phyloP scores from a whole-genome alignment of 2,329 filamentous ascomycete species.

The Pseudogymnoascus sp. region DNA sequence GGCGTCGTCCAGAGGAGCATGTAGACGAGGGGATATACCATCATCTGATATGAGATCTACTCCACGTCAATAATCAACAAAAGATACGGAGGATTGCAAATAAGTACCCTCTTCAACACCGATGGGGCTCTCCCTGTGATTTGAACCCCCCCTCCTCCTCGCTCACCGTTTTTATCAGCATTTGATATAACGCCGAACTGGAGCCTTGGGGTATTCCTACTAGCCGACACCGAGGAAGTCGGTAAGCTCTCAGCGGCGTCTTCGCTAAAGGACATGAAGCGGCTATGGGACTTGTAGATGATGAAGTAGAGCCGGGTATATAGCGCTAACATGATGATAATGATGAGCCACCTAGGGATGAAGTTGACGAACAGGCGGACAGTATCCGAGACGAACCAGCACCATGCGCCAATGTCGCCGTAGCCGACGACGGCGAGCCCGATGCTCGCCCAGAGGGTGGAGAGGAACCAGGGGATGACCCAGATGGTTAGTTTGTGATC shows the following conservation, averaged over 20 bases:
- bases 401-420: constrained; percentile 31
- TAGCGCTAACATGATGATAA: constrained; percentile 30
- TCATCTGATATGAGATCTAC: constrained; percentile 34
- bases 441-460: constrained; percentile 28
- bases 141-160: neutral
- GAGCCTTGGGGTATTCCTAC: constrained; percentile 15
- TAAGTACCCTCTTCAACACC: neutral
- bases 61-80: constrained; percentile 4
- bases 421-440: constrained; percentile 27
- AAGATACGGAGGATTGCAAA: neutral
- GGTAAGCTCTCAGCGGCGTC: constrained; percentile 8
- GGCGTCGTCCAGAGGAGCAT: constrained; percentile 35
- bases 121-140: constrained; percentile 10
- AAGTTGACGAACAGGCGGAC: constrained; percentile 34
- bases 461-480: constrained; percentile 31
- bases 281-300: constrained; percentile 31
- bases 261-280: constrained; percentile 26
- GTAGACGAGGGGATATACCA: constrained; percentile 34
- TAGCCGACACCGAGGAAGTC: constrained; percentile 17
- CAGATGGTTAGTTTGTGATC: constrained; percentile 28
- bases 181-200: constrained; percentile 16
- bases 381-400: constrained; percentile 34
- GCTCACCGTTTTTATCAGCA: constrained; percentile 9
- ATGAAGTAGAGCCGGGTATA: constrained; percentile 33
- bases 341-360: constrained; percentile 34